Evolutionary conservation across 2,329 filamentous ascomycete species (phyloP).

Genomic region (Thermochaetoides dissita): DNA sequence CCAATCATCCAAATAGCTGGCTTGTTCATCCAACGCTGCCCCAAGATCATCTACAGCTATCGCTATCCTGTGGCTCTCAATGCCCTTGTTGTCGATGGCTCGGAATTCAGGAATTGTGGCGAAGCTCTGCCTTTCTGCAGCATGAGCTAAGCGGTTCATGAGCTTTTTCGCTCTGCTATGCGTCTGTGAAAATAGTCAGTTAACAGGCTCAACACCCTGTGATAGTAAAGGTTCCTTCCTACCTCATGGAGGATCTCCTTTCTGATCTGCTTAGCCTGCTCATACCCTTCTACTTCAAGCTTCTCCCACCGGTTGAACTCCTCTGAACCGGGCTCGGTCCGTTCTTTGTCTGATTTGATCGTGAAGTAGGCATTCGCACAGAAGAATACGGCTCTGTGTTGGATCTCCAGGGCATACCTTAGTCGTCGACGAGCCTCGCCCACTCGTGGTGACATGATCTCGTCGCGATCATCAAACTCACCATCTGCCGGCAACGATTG

Average conservation of each 20-base stretch:
- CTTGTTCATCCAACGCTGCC: constrained; percentile 56
- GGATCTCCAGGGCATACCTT: constrained; percentile 59
- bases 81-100: constrained; percentile 41
- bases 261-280: constrained; percentile 62
- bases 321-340: constrained; percentile 52
- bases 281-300: constrained; percentile 60
- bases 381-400: constrained; percentile 76
- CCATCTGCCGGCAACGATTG: constrained; percentile 18
- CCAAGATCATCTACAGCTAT: constrained; percentile 54
- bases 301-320: constrained; percentile 53
- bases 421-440: constrained; percentile 50
- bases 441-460: constrained; percentile 27
- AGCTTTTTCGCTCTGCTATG: constrained; percentile 42
- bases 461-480: constrained; percentile 22
- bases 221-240: background rate
- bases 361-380: constrained; percentile 73
- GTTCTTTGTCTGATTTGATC: constrained; percentile 55
- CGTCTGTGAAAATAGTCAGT: constrained; percentile 13
- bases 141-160: constrained; percentile 49
- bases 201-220: background rate
- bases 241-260: constrained; percentile 58
- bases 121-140: constrained; percentile 39
- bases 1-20: constrained; percentile 58
- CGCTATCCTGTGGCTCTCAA: constrained; percentile 56
- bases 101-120: constrained; percentile 49